Evolutionary conservation across 352 stramenopile species (phyloP), one percentile per base, ranked within the genome.

Genomic region (Globisporangium nodosum): DNA sequence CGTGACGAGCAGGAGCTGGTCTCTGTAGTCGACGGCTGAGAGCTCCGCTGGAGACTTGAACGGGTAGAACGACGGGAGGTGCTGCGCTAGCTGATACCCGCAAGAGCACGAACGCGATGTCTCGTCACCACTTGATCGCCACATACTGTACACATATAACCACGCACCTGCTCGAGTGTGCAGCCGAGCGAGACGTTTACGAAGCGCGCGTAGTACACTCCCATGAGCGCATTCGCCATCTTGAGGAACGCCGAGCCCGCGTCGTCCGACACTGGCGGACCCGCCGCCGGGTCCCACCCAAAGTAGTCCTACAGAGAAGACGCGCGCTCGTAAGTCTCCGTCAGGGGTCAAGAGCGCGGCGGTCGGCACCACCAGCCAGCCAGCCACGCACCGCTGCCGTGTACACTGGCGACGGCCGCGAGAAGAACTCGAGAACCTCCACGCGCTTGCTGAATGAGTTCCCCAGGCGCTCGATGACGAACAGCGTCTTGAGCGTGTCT

Each of bases 1-100:
- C n/a, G 85, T 84, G 20, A 96, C 75, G 39, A 94, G 75, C 52
- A 89, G 81, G 33, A 89, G 73, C 69, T 97, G 85, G 42, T 91
- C 76, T 20, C 80, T 67, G 56, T 96, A 97, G 6, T 85, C 73
- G 30, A 71, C 64, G 21, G 71, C 66, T 0, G 77, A 80, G 24
- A 96, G 64, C 55, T 93, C 81, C 16, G 54, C 50, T 0, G 81
- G 80, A 8, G 75, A 70, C 65, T 92, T 90, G 70, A 94, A 96
- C 30, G 89, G 89, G 54, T 96, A 94, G 20, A 96, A 73, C 2
- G 58, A 60, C 21, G 81, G 64, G 21, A 96, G 60, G 49, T 88
- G 77, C 60, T 90, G 74, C n/a, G 96, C 55, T 11, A 92, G 63
- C 66, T 94, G 64, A 35, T 18, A 48, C 27, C 4, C 42, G 6